Base-by-base conservation (phyloP, 495 filamentous ascomycete genomes). In the Talaromyces trachyspermus region DNA sequence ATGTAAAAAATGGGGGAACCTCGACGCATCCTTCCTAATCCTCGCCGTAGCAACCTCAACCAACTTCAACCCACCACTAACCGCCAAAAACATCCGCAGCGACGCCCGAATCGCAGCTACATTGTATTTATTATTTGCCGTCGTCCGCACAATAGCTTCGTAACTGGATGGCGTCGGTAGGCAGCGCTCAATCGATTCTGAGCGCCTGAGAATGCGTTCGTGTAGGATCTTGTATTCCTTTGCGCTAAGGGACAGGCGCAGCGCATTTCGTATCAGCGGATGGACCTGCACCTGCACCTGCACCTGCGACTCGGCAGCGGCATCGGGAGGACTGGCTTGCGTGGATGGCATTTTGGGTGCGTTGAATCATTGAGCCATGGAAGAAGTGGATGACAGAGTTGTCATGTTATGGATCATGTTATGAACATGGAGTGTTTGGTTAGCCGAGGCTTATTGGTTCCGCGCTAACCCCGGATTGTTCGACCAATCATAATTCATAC, bases 191-290 rank as follows among this genome's bases (percentile, higher is more conserved):
- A 88, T 42, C 1, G 63, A 56, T 12, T 56, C 50, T 41, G 76
- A 72, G 7, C 82, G 81, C 51, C 82, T 86, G 46, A 84, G 74
- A 26, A 88, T 76, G 54, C 86, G 84, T 57, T 81, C 80, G 64
- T 95, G 86, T 18, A 95, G 77, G 2, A 81, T 70, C 51, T 84
- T 78, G 65, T 95, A 95, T 59, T 95, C 89, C 62, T 83, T 80
- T 37, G 84, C 81, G 63, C 84, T 89, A 37, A 95, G 77, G 48
- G 83, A 88, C 64, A 92, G 84, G 52, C 88, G 80, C 44, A 95
- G 74, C 32, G 85, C 81, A 64, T 88, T 89, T 64, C 85, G 86
- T 23, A 69, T 50, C 5, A 63, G 20, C 0, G 64, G 57, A 32
- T 57, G 51, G 15, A 64, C 23, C n/a, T n/a, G n/a, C n/a, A n/a